phyloP scores from a whole-genome alignment of 2,329 filamentous ascomycete genomes.

The Arthrobotrys sphaeroides region DNA sequence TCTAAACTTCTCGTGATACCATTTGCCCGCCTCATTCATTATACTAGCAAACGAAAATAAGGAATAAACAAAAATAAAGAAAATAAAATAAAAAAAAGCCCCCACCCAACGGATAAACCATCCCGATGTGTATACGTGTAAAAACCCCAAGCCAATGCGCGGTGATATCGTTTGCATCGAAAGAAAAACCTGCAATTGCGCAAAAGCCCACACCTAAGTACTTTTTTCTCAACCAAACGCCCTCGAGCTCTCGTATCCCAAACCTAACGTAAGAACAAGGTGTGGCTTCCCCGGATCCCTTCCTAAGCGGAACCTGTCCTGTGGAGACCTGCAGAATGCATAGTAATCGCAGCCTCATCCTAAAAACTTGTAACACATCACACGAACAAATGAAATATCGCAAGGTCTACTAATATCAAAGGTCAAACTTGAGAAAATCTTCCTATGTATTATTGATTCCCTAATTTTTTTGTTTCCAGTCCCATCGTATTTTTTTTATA shows the following conservation, averaged over 20 bases:
- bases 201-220: too few species aligned
- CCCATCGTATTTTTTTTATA: conserved; percentile 3
- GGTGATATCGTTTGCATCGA: conserved; percentile 6
- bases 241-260: neutral
- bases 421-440: neutral
- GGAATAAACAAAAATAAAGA: neutral
- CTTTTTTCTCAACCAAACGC: too few species aligned
- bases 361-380: neutral
- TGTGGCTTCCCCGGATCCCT: conserved; percentile 37
- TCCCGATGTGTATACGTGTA: neutral
- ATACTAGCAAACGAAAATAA: neutral
- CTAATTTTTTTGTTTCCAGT: neutral
- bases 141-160: neutral
- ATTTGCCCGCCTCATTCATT: neutral
- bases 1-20: too few species aligned
- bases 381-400: neutral
- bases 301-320: neutral
- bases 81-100: neutral
- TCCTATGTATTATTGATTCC: neutral
- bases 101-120: neutral
- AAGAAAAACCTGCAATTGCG: neutral
- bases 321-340: neutral
- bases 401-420: neutral
- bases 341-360: neutral
- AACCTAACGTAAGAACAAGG: conserved; percentile 40